Percentiles rank a stretch among this genome's conserved stretches.
Evolutionary conservation across 2,329 filamentous ascomycete species (phyloP).

Genomic region (Colletotrichum spaethianum): DNA sequence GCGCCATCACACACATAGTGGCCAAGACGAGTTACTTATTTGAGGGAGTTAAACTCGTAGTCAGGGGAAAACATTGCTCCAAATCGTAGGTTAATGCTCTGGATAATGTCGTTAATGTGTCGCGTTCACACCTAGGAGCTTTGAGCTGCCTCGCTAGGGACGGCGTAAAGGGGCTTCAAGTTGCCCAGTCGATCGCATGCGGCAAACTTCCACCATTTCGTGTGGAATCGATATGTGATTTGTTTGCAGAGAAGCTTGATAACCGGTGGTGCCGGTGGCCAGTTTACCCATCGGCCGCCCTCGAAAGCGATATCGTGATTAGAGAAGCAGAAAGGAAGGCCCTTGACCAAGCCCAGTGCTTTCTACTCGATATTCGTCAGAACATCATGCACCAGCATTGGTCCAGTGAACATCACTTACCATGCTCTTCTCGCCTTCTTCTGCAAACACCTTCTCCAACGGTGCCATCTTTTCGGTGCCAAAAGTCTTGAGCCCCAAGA

Average conservation of each 20-base stretch:
- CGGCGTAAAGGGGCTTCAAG: conserved; percentile 46
- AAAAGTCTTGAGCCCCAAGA: conserved; percentile 47
- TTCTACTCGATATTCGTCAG: conserved; percentile 40
- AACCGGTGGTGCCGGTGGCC: conserved; percentile 39
- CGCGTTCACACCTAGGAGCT: background rate
- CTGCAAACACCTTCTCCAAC: conserved; percentile 35
- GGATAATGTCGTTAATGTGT: too few species aligned
- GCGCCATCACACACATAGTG: background rate
- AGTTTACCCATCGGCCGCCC: conserved; percentile 49
- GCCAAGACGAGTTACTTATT: background rate
- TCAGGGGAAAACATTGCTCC: background rate
- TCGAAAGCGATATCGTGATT: conserved; percentile 47
- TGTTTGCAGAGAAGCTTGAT: conserved; percentile 43
- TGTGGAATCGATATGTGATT: conserved; percentile 43
- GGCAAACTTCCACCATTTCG: conserved; percentile 47
- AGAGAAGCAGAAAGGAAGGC: conserved; percentile 42
- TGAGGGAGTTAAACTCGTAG: background rate
- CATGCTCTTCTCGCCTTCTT: conserved; percentile 44
- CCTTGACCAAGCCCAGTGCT: conserved; percentile 39
- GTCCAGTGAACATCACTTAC: conserved; percentile 32
- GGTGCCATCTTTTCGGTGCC: conserved; percentile 44
- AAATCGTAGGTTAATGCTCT: background rate
- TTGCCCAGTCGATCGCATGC: conserved; percentile 44
- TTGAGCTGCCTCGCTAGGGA: conserved; percentile 18
- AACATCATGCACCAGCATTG: background rate